Conservation (phyloP, 805 yeast genomes). For the Zygosaccharomyces gambellarensis region DNA sequence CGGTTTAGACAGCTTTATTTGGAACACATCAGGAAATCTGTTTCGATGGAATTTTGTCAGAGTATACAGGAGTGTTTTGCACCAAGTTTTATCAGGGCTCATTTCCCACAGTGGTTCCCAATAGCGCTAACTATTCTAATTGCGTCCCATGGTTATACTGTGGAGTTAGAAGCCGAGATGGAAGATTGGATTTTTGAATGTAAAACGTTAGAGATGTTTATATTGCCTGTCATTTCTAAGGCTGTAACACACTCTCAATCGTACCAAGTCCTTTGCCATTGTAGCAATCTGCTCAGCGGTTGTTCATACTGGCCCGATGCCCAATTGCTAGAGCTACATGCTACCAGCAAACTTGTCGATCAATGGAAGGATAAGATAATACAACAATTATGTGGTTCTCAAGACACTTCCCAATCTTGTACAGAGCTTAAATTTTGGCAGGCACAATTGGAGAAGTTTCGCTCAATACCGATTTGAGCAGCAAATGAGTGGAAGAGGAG, state of each 20-base stretch:
- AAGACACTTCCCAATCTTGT: conserved; percentile 23
- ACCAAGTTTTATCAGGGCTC: conserved; percentile 7
- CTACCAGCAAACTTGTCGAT: conserved; percentile 21
- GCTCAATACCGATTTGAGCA: background rate
- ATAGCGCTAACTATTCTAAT: conserved; percentile 13
- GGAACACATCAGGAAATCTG: conserved; percentile 11
- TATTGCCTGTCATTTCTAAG: conserved; percentile 22
- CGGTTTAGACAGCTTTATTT: conserved; percentile 20
- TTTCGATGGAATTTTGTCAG: conserved; percentile 11
- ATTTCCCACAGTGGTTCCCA: conserved; percentile 13
- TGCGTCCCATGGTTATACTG: conserved; percentile 16
- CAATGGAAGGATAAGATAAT: conserved; percentile 27
- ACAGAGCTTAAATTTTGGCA: conserved; percentile 29
- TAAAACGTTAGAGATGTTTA: conserved; percentile 9
- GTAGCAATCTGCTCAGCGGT: conserved; percentile 19
- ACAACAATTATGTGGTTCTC: conserved; percentile 21
- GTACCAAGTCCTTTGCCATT: conserved; percentile 18
- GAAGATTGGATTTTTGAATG: conserved; percentile 19
- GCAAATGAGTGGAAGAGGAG: background rate
- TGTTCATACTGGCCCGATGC: background rate
- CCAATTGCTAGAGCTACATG: conserved; percentile 13
- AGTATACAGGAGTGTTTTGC: conserved; percentile 11
- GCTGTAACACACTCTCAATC: conserved; percentile 14
- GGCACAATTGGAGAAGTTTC: conserved; percentile 15
- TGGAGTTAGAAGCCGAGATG: conserved; percentile 9